Percentiles rank a stretch among this genome's conserved stretches.
Evolutionary conservation across 2,329 filamentous ascomycete species (phyloP).

Genomic region (Neofusicoccum umdonicola): DNA sequence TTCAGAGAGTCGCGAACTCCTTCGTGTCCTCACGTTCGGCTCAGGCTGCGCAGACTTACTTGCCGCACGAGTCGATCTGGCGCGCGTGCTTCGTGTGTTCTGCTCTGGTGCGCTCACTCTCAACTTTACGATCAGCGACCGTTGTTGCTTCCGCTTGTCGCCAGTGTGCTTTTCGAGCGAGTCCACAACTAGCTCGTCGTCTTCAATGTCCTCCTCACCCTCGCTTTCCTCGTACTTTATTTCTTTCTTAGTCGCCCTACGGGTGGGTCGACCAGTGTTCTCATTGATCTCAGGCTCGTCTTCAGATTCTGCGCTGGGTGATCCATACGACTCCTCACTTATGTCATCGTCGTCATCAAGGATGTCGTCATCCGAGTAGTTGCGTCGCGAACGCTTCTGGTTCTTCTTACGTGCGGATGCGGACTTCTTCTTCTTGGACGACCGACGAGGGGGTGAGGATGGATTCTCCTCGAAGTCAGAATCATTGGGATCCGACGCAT

Average conservation of each 20-base stretch:
- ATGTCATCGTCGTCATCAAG: constrained; percentile 48
- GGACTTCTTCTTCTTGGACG: constrained; percentile 27
- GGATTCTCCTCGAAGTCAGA: constrained; percentile 30
- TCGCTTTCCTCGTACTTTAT: constrained; percentile 56
- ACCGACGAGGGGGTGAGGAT: constrained; percentile 11
- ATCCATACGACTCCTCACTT: constrained; percentile 42
- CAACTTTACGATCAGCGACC: constrained; percentile 41
- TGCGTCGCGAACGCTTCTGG: constrained; percentile 35
- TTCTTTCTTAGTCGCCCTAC: constrained; percentile 54
- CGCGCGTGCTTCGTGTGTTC: constrained; percentile 27
- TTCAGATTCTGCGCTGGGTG: neutral
- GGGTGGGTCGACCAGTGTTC: constrained; percentile 53
- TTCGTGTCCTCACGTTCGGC: constrained; percentile 38
- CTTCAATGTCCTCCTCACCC: constrained; percentile 46
- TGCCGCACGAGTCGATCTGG: constrained; percentile 34
- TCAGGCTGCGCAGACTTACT: constrained; percentile 31
- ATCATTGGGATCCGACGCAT: constrained; percentile 39
- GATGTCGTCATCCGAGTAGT: constrained; percentile 34
- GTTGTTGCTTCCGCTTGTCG: constrained; percentile 31
- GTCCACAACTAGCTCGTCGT: constrained; percentile 16
- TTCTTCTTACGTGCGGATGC: constrained; percentile 31
- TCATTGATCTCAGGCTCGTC: constrained; percentile 56
- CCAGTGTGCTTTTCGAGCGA: constrained; percentile 9
- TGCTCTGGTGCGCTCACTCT: constrained; percentile 29
- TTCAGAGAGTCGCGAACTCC: constrained; percentile 59